Evolutionary conservation across 192 early-diverging fungal species (phyloP).

Genomic region (Coemansia sp.): DNA sequence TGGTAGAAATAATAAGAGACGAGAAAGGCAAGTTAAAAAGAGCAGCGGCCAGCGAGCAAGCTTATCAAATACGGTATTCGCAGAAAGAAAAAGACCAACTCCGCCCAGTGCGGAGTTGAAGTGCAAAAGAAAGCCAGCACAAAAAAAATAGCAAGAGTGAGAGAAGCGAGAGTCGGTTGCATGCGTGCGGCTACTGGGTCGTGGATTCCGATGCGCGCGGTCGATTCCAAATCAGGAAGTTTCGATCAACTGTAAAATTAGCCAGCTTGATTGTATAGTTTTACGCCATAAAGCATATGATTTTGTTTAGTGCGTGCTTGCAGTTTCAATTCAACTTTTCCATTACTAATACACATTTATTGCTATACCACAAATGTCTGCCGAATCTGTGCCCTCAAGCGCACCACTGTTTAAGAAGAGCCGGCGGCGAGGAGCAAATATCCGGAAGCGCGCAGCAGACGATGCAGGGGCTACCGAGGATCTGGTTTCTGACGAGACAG

Average conservation of each 20-base stretch:
- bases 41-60: neutral
- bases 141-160: slow-evolving; percentile 2
- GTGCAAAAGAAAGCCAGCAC: neutral
- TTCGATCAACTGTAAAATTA: neutral
- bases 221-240: neutral
- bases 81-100: slow-evolving; percentile 2
- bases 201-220: neutral
- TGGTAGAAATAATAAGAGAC: too few species aligned
- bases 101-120: slow-evolving; percentile 1
- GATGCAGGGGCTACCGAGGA: slow-evolving; percentile 17
- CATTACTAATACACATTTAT: neutral
- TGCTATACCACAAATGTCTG: slow-evolving; percentile 5
- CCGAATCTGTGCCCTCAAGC: neutral
- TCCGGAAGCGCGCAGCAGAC: slow-evolving; percentile 41
- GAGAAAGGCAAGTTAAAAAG: neutral
- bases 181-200: neutral
- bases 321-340: too few species aligned
- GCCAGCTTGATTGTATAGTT: neutral
- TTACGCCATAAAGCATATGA: neutral
- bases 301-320: too few species aligned
- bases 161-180: neutral
- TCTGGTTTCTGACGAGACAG: slow-evolving; percentile 28
- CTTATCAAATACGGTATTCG: neutral
- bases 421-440: slow-evolving; percentile 50
- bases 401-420: slow-evolving; percentile 36